phyloP scores from a whole-genome alignment of 208 protist genomes.

The Herpetomonas samuelpessoai region DNA sequence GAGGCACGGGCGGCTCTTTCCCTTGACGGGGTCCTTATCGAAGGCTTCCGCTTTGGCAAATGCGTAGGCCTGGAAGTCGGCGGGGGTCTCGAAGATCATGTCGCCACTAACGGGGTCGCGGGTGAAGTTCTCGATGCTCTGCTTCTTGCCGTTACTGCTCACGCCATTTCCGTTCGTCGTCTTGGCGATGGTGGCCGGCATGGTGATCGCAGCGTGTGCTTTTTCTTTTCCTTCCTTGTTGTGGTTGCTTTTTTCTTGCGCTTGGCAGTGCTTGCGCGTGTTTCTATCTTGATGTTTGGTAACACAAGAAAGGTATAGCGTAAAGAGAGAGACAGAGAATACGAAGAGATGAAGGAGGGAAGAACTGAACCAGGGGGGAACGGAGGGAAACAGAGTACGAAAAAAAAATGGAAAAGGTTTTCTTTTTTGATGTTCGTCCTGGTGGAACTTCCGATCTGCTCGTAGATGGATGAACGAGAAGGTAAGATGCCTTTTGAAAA shows the following conservation, averaged over 20 bases:
- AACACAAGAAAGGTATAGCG: not conserved
- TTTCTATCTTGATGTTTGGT: no score
- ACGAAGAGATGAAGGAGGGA: constrained; percentile 10
- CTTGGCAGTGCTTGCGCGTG: no score
- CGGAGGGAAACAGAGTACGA: not conserved
- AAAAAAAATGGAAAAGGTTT: constrained; percentile 14
- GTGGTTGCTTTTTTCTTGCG: no score
- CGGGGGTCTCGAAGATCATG: constrained; percentile 20
- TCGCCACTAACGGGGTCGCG: constrained; percentile 23
- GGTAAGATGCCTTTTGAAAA: no score
- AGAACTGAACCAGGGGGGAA: not conserved
- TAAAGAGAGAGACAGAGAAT: constrained; percentile 10
- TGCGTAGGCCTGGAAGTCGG: constrained; percentile 35
- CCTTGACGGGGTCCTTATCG: constrained; percentile 10
- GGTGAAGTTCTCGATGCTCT: constrained; percentile 10
- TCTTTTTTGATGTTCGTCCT: no score
- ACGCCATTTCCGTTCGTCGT: no score
- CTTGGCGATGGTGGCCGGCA: no score
- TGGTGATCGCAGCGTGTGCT: no score
- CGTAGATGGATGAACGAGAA: no score
- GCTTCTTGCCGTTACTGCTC: no score
- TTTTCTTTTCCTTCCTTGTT: no score
- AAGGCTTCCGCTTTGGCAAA: constrained; percentile 1
- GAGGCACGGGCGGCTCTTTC: constrained; percentile 16
- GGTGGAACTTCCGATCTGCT: no score